These are phyloP conservation scores for Debaryomyces prosopidis DNA, from an alignment of 805 yeast species.

Conservation along the genomic window DNA sequence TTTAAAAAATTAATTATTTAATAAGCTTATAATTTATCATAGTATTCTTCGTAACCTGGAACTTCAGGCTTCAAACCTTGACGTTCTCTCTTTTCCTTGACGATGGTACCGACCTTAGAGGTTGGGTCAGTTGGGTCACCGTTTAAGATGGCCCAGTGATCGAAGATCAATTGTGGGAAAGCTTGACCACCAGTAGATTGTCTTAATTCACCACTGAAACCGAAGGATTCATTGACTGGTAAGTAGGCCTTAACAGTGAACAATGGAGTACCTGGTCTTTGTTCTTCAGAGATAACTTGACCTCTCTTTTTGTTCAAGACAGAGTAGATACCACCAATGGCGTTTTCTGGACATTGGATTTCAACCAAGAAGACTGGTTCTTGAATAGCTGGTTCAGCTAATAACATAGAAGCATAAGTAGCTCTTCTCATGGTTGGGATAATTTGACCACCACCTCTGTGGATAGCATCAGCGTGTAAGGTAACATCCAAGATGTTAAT, in stretches of 20 bases:
- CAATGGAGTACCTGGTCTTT: slow-evolving; percentile 99
- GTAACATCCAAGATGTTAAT: slow-evolving; percentile 98
- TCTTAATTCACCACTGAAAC: slow-evolving; percentile 99
- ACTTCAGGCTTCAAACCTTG: slow-evolving; percentile 95
- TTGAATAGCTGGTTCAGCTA: slow-evolving; percentile 98
- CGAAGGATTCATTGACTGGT: slow-evolving; percentile 99
- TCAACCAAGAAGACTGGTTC: slow-evolving; percentile 99
- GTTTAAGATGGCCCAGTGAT: slow-evolving; percentile 90
- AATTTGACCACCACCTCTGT: slow-evolving; percentile 99
- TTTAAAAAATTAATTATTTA: neutral
- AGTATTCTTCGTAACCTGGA: slow-evolving; percentile 99
- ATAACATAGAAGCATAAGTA: slow-evolving; percentile 95
- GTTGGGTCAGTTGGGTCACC: slow-evolving; percentile 93
- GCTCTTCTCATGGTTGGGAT: slow-evolving; percentile 99
- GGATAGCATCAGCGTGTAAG: slow-evolving; percentile 99
- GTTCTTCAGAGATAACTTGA: slow-evolving; percentile 98
- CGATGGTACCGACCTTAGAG: slow-evolving; percentile 63
- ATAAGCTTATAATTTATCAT: slow-evolving; percentile 73
- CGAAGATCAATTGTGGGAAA: slow-evolving; percentile 99
- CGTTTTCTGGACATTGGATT: slow-evolving; percentile 98
- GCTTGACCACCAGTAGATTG: slow-evolving; percentile 99
- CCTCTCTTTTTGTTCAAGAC: slow-evolving; percentile 99
- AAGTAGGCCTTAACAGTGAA: slow-evolving; percentile 99
- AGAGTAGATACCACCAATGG: slow-evolving; percentile 99
- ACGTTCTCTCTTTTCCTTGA: slow-evolving; percentile 76